These are phyloP conservation scores for Aspergillus fischeri DNA, from an alignment of 2,329 filamentous ascomycete species.

Conservation along the genomic window DNA sequence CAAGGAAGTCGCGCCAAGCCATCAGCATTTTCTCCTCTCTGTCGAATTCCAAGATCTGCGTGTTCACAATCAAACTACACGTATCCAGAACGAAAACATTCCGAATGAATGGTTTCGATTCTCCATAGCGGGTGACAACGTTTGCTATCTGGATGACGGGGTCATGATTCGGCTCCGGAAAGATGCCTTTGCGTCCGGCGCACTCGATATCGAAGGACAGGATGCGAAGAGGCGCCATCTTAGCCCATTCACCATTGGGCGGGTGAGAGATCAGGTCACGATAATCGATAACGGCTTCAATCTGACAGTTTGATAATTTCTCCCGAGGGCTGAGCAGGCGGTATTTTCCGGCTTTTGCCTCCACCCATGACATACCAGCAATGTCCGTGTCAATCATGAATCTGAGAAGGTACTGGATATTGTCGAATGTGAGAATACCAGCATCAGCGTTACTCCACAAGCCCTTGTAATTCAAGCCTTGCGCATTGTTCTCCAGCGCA, in stretches of 20 bases:
- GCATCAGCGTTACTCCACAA: constrained; percentile 71
- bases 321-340: constrained; percentile 61
- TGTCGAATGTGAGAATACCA: constrained; percentile 88
- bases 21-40: constrained; percentile 86
- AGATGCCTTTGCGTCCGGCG: constrained; percentile 93
- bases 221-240: constrained; percentile 90
- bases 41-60: constrained; percentile 79
- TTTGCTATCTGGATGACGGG: constrained; percentile 98
- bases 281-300: constrained; percentile 84
- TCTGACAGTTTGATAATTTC: constrained; percentile 89
- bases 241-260: constrained; percentile 90
- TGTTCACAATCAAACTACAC: constrained; percentile 91
- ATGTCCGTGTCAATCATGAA: constrained; percentile 99
- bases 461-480: constrained; percentile 78
- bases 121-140: constrained; percentile 89
- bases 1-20: constrained; percentile 84
- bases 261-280: constrained; percentile 79
- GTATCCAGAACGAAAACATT: constrained; percentile 96
- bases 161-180: constrained; percentile 86
- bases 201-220: constrained; percentile 99
- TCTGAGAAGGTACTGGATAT: constrained; percentile 86
- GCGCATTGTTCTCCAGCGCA: constrained; percentile 63
- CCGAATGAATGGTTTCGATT: constrained; percentile 89
- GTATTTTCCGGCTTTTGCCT: constrained; percentile 72
- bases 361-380: constrained; percentile 95